These are phyloP conservation scores for Knufia petricola DNA, from an alignment of 2,329 filamentous ascomycete species.

Conservation along the genomic window DNA sequence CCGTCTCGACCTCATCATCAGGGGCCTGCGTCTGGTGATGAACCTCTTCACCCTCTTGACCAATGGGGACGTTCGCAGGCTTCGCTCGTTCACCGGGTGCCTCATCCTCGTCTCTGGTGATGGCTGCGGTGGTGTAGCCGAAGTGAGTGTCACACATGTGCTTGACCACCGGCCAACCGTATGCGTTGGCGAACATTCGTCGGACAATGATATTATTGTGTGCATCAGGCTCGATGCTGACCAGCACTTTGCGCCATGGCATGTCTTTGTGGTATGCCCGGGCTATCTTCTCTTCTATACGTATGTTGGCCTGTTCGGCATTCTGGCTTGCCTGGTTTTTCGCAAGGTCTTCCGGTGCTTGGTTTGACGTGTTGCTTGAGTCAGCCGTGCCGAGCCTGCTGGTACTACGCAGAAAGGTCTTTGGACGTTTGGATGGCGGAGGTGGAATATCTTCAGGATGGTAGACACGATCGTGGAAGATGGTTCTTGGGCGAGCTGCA, in stretches of 20 bases:
- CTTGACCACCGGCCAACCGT: constrained; percentile 94
- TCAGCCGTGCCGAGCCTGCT: constrained; percentile 9
- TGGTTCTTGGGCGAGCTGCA: constrained; percentile 68
- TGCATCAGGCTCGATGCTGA: constrained; percentile 88
- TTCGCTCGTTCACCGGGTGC: constrained; percentile 60
- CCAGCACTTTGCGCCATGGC: constrained; percentile 93
- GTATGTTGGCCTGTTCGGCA: constrained; percentile 51
- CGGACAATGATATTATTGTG: constrained; percentile 98
- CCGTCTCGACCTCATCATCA: constrained; percentile 4
- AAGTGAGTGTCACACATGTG: constrained; percentile 95
- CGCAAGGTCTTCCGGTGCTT: constrained; percentile 7
- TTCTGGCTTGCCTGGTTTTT: constrained; percentile 26
- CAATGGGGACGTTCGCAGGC: constrained; percentile 46
- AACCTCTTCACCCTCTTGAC: constrained; percentile 57
- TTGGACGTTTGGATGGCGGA: constrained; percentile 46
- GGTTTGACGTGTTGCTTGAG: constrained; percentile 18
- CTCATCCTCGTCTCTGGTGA: constrained; percentile 59
- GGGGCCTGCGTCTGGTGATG: constrained; percentile 31
- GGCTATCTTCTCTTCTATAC: constrained; percentile 95
- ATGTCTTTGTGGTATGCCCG: constrained; percentile 86
- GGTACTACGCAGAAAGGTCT: constrained; percentile 29
- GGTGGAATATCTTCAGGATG: constrained; percentile 86
- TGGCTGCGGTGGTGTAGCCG: constrained; percentile 59
- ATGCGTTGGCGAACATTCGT: constrained; percentile 92
- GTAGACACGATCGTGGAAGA: constrained; percentile 95